phyloP scores from a whole-genome alignment of 176 grass and related monocot species.

The Pontederia crassipes region DNA sequence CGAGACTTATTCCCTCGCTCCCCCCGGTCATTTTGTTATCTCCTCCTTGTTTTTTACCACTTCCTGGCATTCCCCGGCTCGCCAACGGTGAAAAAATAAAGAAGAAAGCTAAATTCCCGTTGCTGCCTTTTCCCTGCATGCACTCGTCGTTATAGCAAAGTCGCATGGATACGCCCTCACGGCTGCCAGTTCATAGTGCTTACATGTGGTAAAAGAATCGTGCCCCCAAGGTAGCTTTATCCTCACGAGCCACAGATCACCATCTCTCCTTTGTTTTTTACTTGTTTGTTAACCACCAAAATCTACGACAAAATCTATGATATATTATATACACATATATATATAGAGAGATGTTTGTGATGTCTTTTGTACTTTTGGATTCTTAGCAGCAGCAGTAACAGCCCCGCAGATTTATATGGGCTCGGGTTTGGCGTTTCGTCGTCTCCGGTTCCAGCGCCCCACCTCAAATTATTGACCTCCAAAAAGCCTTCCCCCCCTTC shows the following conservation, averaged over 20 bases:
- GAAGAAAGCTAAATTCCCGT: neutral
- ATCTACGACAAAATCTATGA: too few species aligned
- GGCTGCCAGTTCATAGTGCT: too few species aligned
- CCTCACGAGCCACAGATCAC: too few species aligned
- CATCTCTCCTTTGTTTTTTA: too few species aligned
- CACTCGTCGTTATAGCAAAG: neutral
- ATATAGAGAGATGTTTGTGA: neutral
- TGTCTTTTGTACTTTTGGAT: slow-evolving; percentile 10
- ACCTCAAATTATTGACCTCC: slow-evolving; percentile 12
- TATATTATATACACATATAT: too few species aligned
- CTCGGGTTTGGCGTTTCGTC: neutral
- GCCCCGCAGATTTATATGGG: too few species aligned
- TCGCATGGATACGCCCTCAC: too few species aligned
- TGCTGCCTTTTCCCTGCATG: neutral
- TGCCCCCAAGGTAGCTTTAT: too few species aligned
- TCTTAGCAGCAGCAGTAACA: neutral
- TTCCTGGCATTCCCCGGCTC: slow-evolving; percentile 7
- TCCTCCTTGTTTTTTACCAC: slow-evolving; percentile 33
- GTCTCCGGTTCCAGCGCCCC: neutral
- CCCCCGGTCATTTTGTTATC: slow-evolving; percentile 32
- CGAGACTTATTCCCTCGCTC: slow-evolving; percentile 29
- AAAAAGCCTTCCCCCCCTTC: neutral
- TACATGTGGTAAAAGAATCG: too few species aligned
- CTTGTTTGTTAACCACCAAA: slow-evolving; percentile 1
- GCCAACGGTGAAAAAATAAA: neutral